Evolutionary conservation across 225 moss, liverwort and hornwort species (phyloP), one percentile per base, ranked within the genome.

Genomic region (Ulota crispa): DNA sequence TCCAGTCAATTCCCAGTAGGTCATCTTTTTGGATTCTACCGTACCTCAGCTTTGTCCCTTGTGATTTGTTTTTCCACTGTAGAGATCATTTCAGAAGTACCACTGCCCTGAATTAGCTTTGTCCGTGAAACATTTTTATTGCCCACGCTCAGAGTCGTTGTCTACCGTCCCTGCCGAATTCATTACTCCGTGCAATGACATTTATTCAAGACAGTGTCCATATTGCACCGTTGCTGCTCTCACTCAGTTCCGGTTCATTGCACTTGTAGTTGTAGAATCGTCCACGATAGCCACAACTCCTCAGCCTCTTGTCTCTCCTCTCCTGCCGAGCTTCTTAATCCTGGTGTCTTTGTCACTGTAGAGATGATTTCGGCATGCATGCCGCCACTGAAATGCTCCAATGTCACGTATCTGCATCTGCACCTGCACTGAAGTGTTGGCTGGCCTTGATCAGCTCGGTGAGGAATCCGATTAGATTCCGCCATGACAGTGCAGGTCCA

Each of bases 331-430:
- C 21, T 27, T 16, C 11, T 18, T 19, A n/a, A 6, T 50, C 47
- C 37, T 28, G 61, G 60, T 41, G 9, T 65, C 13, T 56, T 5
- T 15, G 1, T 3, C 6, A 45, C 21, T 28, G 47, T 54, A 26
- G 66, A 3, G 66, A 36, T 59, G 50, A 31, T 7, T 66, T 47
- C 26, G 21, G 56, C 76, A 27, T 56, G 68, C 41, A 39, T 39
- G 2, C 21, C 43, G 12, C 32, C 55, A 28, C 60, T 64, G 42
- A 47, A 72, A 70, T 84, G 86, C 84, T 79, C 75, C 89, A 86
- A 59, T 77, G 86, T 71, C 81, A 89, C 57, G 74, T 52, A 34
- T 87, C 87, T 89, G 89, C 89, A 89, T 87, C 82, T 79, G 86
- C 66, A 86, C 86, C 86, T 82, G 84, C 89, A 89, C 86, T 86